Percentiles rank a stretch among this genome's conserved stretches.
These are phyloP conservation scores for Phytopythium sindhum DNA, from an alignment of 352 stramenopile species.

Conservation along the genomic window DNA sequence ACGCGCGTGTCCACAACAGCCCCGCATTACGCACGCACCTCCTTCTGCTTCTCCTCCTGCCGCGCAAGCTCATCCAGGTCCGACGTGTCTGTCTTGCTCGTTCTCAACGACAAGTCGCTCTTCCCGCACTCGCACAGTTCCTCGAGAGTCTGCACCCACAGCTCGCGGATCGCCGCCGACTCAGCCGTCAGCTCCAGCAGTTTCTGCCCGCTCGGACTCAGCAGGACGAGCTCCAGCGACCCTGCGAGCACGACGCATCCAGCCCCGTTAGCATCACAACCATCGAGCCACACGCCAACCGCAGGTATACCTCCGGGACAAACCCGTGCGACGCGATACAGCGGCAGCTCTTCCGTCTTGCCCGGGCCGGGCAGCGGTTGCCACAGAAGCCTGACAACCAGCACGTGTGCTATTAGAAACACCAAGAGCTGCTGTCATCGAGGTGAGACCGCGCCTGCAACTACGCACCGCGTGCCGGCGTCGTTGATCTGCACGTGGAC, in stretches of 20 bases:
- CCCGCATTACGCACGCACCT: conserved; percentile 17
- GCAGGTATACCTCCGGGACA: conserved; percentile 38
- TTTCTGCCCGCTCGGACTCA: conserved; percentile 54
- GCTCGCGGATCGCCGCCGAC: conserved; percentile 34
- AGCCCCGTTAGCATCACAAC: neutral
- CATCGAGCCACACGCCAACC: no score
- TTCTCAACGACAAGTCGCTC: conserved; percentile 28
- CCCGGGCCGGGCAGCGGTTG: conserved; percentile 31
- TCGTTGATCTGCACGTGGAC: conserved; percentile 64
- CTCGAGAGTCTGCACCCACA: conserved; percentile 71
- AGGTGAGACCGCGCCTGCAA: no score
- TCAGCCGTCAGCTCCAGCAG: conserved; percentile 55
- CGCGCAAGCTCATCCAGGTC: conserved; percentile 37
- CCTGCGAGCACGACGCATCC: conserved; percentile 15
- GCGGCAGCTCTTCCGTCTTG: conserved; percentile 45
- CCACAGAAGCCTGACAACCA: conserved; percentile 38
- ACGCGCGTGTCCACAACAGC: neutral
- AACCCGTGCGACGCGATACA: conserved; percentile 53
- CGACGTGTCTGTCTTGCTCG: conserved; percentile 20
- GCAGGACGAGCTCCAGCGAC: conserved; percentile 39
- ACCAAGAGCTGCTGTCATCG: neutral
- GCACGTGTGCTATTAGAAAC: neutral
- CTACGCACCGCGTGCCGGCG: conserved; percentile 31
- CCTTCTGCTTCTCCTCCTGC: conserved; percentile 59
- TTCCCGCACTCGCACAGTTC: conserved; percentile 50